A percentile compares a stretch with the other conserved stretches of the same genome.
These are phyloP conservation scores for Dispira simplex DNA, from an alignment of 192 early-diverging fungal species.

Conservation along the genomic window DNA sequence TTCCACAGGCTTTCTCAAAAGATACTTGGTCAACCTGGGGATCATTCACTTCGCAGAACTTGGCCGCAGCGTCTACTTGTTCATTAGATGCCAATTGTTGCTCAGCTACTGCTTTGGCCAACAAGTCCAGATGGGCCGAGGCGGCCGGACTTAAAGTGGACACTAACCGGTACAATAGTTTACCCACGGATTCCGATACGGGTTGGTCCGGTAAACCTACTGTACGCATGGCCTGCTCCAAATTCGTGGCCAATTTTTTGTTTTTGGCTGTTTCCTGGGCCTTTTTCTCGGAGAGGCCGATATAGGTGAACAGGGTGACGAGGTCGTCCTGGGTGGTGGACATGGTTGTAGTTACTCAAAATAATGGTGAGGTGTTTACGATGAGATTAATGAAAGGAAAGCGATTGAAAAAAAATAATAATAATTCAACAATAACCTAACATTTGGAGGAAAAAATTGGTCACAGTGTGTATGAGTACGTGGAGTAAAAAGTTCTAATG, in stretches of 20 bases:
- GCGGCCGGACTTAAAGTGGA: constrained; percentile 65
- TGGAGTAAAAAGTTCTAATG: background rate
- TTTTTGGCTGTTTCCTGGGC: constrained; percentile 91
- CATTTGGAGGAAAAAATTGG: background rate
- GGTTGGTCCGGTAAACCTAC: constrained; percentile 31
- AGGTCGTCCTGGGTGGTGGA: constrained; percentile 15
- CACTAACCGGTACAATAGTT: constrained; percentile 75
- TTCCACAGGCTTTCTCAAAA: constrained; percentile 83
- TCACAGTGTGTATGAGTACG: background rate
- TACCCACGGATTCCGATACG: constrained; percentile 40
- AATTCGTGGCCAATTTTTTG: constrained; percentile 80
- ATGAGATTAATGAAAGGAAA: background rate
- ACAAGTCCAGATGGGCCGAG: constrained; percentile 52
- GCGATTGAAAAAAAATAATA: background rate
- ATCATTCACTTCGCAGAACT: constrained; percentile 51
- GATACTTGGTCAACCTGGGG: constrained; percentile 40
- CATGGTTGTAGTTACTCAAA: background rate
- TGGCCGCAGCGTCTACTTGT: constrained; percentile 89
- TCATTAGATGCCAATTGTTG: constrained; percentile 58
- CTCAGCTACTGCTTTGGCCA: constrained; percentile 62
- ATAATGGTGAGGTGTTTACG: background rate
- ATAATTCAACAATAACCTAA: background rate
- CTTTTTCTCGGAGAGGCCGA: constrained; percentile 82
- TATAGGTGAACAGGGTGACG: constrained; percentile 55
- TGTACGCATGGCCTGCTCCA: constrained; percentile 53